Base-by-base conservation (phyloP, 345 rosid species). In the Eucalyptus urophylla region DNA sequence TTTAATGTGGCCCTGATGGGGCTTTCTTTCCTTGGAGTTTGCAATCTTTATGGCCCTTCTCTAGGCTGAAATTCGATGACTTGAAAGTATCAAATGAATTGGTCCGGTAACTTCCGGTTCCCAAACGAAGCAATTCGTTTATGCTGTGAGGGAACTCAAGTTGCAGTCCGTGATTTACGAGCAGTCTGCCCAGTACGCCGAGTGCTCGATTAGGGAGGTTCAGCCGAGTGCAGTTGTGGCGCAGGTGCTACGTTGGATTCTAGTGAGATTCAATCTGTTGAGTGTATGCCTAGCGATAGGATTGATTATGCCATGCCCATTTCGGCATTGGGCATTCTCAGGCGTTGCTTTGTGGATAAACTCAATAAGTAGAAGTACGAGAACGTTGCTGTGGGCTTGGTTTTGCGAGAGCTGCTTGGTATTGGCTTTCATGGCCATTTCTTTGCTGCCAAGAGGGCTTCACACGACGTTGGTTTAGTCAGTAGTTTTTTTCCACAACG, bases 11-110 rank as follows among this genome's bases (percentile, higher is more conserved):
- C 1, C 14, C 25, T 33, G 43, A 93, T 95, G 94, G 92, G 94
- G 85, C 89, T 90, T 69, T 91, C 91, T 58, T 94, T 95, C 25
- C 19, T 92, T 21, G 87, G 89, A 92, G 62, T 86, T 90, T 98
- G 16, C 93, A 93, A 91, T 94, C 88, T 80, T 31, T 94, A 19
- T 98, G 99, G 99, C 98, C 99, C 4, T 95, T 98, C 87, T 95
- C 98, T 27, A 49, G 88, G 12, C 88, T 92, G 17, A 92, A 90
- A 88, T 88, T 54, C 86, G 94, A 93, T 91, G 99, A 97, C 88
- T 88, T 97, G 91, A 93, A 86, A 90, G 93, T 92, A 29, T 98
- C 98, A 8, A 88, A 92, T 86, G 91, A 93, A 81, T 49, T 98
- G 86, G 97, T 98, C 67, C 89, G 72, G n/a, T 92, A 94, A 50